A percentile compares a stretch with the other conserved stretches of the same genome.
These are phyloP conservation scores for Rhytidiadelphus loreus DNA, from an alignment of 225 moss, liverwort and hornwort species.

Conservation along the genomic window DNA sequence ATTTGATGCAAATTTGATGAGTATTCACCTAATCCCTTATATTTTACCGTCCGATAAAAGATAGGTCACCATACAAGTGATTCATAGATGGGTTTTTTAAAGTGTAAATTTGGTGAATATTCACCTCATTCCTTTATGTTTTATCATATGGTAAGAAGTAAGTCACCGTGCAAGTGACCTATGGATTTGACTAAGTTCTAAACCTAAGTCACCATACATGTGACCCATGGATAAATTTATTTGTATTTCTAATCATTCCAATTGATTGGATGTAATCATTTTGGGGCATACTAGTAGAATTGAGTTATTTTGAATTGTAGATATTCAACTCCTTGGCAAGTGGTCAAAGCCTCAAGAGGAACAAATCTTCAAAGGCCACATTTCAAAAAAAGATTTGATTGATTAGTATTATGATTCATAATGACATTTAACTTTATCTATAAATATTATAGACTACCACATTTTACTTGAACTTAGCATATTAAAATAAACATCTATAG, in stretches of 20 bases:
- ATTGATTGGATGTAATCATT: background rate
- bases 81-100: too few relatives aligned
- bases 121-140: too few relatives aligned
- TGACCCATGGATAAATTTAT: too few relatives aligned
- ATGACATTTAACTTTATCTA: background rate
- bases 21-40: too few relatives aligned
- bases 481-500: background rate
- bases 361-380: background rate
- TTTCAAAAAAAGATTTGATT: background rate
- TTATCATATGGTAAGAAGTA: too few relatives aligned
- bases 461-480: background rate
- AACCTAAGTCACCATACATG: background rate
- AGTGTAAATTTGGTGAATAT: too few relatives aligned
- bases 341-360: background rate
- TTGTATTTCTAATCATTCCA: background rate
- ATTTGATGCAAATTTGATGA: too few relatives aligned
- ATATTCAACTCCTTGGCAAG: background rate
- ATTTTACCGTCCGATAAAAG: too few relatives aligned
- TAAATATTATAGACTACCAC: background rate
- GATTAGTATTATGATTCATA: background rate
- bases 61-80: too few relatives aligned
- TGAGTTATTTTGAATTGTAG: accelerated
- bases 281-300: accelerated
- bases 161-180: background rate
- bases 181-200: background rate